These are phyloP conservation scores for Vitis riparia DNA, from an alignment of 164 flowering plant genomes.

Conservation along the genomic window DNA sequence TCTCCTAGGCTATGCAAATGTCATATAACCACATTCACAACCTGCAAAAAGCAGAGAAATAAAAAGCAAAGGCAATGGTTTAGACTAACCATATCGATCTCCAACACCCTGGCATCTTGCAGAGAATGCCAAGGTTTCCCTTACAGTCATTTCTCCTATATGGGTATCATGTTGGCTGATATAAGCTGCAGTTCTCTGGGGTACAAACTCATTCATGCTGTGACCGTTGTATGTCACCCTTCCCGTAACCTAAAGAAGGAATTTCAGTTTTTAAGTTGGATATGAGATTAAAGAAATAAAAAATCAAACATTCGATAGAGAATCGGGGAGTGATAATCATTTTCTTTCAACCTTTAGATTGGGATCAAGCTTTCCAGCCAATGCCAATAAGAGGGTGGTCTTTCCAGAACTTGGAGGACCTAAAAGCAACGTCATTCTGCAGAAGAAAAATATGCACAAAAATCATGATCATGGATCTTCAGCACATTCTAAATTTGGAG, in stretches of 20 bases:
- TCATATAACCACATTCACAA: no score
- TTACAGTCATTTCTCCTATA: conserved; percentile 61
- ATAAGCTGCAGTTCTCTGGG: conserved; percentile 65
- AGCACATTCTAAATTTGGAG: no score
- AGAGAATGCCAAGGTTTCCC: conserved; percentile 60
- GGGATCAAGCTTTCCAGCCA: conserved; percentile 48
- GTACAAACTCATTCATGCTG: conserved; percentile 57
- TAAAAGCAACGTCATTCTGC: conserved; percentile 43
- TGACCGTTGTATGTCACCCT: conserved; percentile 61
- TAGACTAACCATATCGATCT: conserved; percentile 37
- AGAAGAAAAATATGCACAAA: not conserved
- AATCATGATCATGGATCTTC: no score
- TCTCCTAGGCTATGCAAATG: no score
- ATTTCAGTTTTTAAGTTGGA: not conserved
- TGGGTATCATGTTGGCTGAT: conserved; percentile 62
- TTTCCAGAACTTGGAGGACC: conserved; percentile 58
- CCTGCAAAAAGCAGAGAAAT: not conserved
- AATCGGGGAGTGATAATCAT: not conserved
- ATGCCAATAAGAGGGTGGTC: conserved; percentile 42
- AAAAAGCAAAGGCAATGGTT: not conserved
- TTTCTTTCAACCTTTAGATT: conserved; percentile 37
- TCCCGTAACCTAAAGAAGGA: conserved; percentile 33
- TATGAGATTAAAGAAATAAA: not conserved
- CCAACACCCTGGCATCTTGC: conserved; percentile 70
- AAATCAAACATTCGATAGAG: not conserved